These are phyloP conservation scores for Colletotrichum cereale DNA, from an alignment of 2,329 filamentous ascomycete species.

Conservation along the genomic window DNA sequence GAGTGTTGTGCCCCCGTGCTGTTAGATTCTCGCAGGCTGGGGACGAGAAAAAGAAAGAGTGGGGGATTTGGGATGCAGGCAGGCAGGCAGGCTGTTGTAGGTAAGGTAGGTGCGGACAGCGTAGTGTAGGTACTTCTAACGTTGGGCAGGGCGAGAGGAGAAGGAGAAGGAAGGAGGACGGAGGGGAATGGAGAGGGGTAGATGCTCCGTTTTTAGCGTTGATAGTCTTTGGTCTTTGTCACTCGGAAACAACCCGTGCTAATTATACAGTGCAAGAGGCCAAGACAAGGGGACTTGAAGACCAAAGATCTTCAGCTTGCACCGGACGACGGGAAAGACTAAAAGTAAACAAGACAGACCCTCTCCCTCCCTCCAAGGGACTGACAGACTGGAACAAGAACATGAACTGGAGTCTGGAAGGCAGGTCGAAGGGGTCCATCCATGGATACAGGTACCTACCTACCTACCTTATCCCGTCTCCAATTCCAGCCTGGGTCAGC, in stretches of 20 bases:
- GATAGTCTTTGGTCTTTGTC: neutral
- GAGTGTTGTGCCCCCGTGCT: neutral
- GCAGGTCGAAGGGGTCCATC: slow-evolving; percentile 11
- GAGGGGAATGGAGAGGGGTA: slow-evolving; percentile 28
- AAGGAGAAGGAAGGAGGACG: neutral
- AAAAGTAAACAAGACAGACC: no score
- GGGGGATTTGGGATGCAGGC: neutral
- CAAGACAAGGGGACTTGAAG: neutral
- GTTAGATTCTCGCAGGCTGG: neutral
- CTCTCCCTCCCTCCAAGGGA: neutral
- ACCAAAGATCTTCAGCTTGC: neutral
- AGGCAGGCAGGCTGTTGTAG: neutral
- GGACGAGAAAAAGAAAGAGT: slow-evolving; percentile 9
- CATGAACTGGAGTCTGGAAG: neutral
- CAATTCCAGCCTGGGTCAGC: slow-evolving; percentile 23
- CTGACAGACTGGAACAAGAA: no score
- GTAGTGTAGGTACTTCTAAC: no score
- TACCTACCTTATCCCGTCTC: slow-evolving; percentile 21
- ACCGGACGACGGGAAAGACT: no score
- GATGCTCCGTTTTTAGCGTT: slow-evolving; percentile 27
- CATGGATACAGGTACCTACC: no score
- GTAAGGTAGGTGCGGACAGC: no score
- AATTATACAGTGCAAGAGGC: neutral
- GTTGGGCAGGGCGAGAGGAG: neutral
- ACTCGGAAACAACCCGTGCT: neutral